phyloP scores from a whole-genome alignment of 768 basidiomycete species.

The Pisolithus marmoratus region DNA sequence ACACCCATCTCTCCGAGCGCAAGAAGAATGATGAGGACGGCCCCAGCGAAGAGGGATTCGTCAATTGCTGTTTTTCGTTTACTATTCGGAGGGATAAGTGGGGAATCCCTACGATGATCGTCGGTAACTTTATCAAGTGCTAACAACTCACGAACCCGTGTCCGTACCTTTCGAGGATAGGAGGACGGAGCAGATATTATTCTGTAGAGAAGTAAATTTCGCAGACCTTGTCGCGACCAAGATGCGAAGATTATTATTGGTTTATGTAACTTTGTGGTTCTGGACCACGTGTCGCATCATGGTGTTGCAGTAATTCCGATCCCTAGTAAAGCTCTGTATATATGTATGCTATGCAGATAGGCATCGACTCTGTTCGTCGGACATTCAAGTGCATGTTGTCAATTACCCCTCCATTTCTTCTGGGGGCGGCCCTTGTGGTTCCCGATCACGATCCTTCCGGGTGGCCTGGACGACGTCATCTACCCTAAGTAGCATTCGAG shows the following conservation, averaged over 20 bases:
- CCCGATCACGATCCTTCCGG: slow-evolving; percentile 55
- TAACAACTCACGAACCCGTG: slow-evolving; percentile 17
- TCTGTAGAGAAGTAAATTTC: too few relatives aligned
- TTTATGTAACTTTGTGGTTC: not conserved
- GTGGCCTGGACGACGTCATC: slow-evolving; percentile 93
- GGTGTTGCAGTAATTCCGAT: not conserved
- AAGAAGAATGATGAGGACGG: slow-evolving; percentile 23
- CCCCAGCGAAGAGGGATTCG: slow-evolving; percentile 63
- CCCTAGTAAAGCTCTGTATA: not conserved
- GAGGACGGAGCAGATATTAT: too few relatives aligned
- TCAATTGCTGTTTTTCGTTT: slow-evolving; percentile 90
- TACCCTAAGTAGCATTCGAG: slow-evolving; percentile 86
- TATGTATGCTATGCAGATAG: not conserved
- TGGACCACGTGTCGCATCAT: not conserved
- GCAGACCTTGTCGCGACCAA: not conserved
- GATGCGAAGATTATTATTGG: not conserved
- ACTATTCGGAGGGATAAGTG: slow-evolving; percentile 80
- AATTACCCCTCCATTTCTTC: slow-evolving; percentile 45
- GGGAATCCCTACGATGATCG: slow-evolving; percentile 87
- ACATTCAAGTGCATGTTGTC: too few relatives aligned
- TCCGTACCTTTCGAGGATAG: too few relatives aligned
- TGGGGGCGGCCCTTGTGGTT: slow-evolving; percentile 45
- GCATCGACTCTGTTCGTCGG: not conserved
- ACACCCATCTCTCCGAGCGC: slow-evolving; percentile 28
- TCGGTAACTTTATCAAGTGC: slow-evolving; percentile 82